Percentiles rank a stretch among this genome's conserved stretches.
phyloP scores from a whole-genome alignment of 257 asterid genomes.

The Ophiorrhiza pumila region DNA sequence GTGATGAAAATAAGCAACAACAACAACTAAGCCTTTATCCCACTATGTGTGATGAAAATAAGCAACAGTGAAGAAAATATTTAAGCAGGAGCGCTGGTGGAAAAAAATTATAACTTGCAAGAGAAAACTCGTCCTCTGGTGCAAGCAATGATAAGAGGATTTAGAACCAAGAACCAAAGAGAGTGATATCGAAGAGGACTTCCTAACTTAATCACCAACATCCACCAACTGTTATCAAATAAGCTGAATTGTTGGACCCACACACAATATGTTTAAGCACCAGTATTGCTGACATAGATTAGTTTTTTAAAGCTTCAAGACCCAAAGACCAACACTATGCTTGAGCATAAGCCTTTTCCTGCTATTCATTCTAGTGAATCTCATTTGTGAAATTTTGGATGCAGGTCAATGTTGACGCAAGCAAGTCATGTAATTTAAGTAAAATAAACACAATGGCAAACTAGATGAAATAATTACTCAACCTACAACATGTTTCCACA shows the following conservation, averaged over 20 bases:
- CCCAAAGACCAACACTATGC: background rate
- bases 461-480: background rate
- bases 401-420: background rate
- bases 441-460: background rate
- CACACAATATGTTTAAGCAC: background rate
- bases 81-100: background rate
- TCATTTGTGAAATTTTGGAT: background rate
- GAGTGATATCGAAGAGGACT: background rate
- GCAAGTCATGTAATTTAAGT: background rate
- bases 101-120: background rate
- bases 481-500: background rate
- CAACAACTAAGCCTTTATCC: too few relatives aligned
- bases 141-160: background rate
- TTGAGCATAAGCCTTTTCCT: background rate
- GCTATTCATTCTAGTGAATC: background rate
- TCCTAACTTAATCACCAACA: background rate
- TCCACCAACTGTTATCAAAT: background rate
- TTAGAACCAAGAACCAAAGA: background rate
- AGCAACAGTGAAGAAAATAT: background rate
- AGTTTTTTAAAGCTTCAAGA: background rate
- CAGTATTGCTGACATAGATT: background rate
- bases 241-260: background rate
- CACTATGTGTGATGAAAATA: too few relatives aligned
- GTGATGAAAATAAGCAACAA: background rate
- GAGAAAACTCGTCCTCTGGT: background rate